Conservation (phyloP, 805 yeast genomes). For the Hemisphaericaspora nanyangensis region DNA sequence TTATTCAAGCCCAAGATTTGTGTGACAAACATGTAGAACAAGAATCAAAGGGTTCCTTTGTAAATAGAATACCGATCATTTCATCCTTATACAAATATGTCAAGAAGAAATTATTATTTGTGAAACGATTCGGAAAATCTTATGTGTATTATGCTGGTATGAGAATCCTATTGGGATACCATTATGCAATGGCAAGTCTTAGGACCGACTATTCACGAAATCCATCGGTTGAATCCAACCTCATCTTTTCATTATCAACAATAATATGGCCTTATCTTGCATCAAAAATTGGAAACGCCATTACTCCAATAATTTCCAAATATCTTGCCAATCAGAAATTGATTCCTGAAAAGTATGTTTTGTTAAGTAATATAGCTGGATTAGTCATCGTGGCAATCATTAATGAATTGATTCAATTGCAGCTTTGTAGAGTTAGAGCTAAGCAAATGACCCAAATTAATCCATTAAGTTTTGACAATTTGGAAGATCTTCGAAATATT, state of each 20-base stretch:
- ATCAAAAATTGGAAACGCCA: slow-evolving; percentile 26
- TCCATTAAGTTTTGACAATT: slow-evolving; percentile 13
- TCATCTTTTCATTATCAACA: slow-evolving; percentile 28
- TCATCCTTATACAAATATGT: background rate
- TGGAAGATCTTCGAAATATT: background rate
- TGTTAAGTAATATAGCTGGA: slow-evolving; percentile 31
- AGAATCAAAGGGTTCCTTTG: background rate
- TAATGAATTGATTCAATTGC: slow-evolving; percentile 31
- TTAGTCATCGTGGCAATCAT: slow-evolving; percentile 29
- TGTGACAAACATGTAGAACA: background rate
- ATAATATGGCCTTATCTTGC: slow-evolving; percentile 38
- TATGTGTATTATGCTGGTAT: slow-evolving; percentile 5
- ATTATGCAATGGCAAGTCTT: slow-evolving; percentile 30
- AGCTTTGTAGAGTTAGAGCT: slow-evolving; percentile 25
- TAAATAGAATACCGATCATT: background rate
- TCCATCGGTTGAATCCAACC: slow-evolving; percentile 18
- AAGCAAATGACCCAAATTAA: slow-evolving; percentile 25
- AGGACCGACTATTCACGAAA: slow-evolving; percentile 30
- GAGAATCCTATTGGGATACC: slow-evolving; percentile 14
- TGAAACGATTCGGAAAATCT: background rate
- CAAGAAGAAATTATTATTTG: too few species aligned
- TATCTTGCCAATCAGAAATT: slow-evolving; percentile 6
- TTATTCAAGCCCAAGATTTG: background rate
- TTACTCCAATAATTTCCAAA: slow-evolving; percentile 12
- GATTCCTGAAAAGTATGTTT: slow-evolving; percentile 14